Evolutionary conservation across 1,139 yeast species (phyloP), one percentile per base, ranked within the genome.

Genomic region (Blastobotrys indianensis): DNA sequence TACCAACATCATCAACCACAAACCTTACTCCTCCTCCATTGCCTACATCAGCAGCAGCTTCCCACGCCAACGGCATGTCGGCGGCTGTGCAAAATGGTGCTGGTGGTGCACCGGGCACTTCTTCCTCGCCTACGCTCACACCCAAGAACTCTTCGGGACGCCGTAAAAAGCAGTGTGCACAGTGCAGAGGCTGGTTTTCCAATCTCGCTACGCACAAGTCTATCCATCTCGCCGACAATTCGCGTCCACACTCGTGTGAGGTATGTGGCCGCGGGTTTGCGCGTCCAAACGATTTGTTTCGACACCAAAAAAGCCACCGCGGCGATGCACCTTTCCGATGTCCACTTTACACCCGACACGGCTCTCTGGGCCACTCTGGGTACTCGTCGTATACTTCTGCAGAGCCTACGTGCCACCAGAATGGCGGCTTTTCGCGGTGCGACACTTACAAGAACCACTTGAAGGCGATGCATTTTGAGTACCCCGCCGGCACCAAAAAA

Each of bases 391-490:
- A 48, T 35, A 10, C 46, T 46, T 42, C 16, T 39, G 47, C 46
- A 9, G 57, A 53, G 48, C 56, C 51, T 33, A 52, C 58, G 6
- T 86, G 95, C 61, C 96, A 88, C 62, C 77, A 77, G 50, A 79
- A 86, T 3, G 96, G 96, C 5, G 80, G 84, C 34, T 88, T 88
- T 58, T 79, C 88, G 15, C 74, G 97, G 41, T 85, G 95, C 62
- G 97, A 88, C 64, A 88, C 97, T 5, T 88, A 79, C 68, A 88
- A 88, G 61, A 88, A 87, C 65, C 97, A 88, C 65, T 71, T 88
- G 52, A 85, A 85, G 63, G 94, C 96, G 3, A 75, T 88, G 53
- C 97, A 88, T 63, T 88, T 88, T 64, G 85, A 79, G 58, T 88
- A 88, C 64, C 97, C 97, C 2, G 75, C 76, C 39, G 95, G 95